Conservation (phyloP, 331 rosid species). For the Prunus yedoensis region DNA sequence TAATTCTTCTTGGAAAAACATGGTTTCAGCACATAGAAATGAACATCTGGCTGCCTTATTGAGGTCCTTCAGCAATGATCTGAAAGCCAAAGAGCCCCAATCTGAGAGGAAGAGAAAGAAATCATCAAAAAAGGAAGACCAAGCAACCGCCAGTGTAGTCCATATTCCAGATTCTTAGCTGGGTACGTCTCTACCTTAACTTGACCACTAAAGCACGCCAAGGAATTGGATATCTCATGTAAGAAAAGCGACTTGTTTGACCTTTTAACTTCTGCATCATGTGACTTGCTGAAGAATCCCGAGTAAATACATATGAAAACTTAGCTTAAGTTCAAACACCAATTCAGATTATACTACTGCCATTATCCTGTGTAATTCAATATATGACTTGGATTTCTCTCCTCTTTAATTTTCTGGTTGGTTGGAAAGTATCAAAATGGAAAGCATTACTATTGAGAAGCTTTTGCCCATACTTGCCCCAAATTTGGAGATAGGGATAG, state of each 20-base stretch:
- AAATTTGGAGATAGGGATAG: too few relatives aligned
- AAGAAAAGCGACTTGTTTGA: conserved; percentile 2
- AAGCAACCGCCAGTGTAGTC: conserved; percentile 24
- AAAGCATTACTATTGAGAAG: too few relatives aligned
- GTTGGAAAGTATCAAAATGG: background rate
- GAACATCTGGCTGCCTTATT: conserved; percentile 62
- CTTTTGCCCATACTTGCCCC: too few relatives aligned
- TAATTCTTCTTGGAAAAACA: conserved; percentile 3
- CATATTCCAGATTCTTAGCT: conserved; percentile 31
- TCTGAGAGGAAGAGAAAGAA: conserved; percentile 82
- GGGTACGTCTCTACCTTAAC: background rate
- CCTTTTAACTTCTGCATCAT: conserved; percentile 1
- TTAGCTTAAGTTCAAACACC: background rate
- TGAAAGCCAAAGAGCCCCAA: conserved; percentile 74
- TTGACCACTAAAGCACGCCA: background rate
- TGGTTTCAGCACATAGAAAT: conserved; percentile 76
- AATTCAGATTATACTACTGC: background rate
- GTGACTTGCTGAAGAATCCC: background rate
- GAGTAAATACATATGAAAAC: conserved; percentile 1
- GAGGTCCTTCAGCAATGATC: conserved; percentile 64
- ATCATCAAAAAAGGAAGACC: conserved; percentile 48
- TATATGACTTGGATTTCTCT: background rate
- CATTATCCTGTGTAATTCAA: background rate
- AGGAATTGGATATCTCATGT: background rate
- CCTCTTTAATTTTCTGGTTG: background rate